A percentile compares a stretch with the other conserved stretches of the same genome.
phyloP scores from a whole-genome alignment of 441 rosid species.

The Populus hybrid region DNA sequence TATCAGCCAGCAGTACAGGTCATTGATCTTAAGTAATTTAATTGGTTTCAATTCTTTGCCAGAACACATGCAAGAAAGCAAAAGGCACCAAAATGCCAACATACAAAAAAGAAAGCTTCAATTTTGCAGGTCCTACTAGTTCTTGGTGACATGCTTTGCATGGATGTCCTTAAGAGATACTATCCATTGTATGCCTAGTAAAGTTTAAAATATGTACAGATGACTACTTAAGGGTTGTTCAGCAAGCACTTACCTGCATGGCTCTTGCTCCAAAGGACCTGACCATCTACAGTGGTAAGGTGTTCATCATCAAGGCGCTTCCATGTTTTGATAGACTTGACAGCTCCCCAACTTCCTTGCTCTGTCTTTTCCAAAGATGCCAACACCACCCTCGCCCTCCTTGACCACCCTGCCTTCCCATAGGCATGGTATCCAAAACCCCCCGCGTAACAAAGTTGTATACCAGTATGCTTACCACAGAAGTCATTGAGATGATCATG shows the following conservation, averaged over 20 bases:
- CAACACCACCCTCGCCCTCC: slow-evolving; percentile 66
- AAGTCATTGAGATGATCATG: slow-evolving; percentile 82
- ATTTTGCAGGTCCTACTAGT: not conserved
- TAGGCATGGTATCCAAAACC: slow-evolving; percentile 90
- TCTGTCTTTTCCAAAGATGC: slow-evolving; percentile 59
- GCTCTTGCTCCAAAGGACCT: slow-evolving; percentile 72
- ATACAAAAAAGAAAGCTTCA: not conserved
- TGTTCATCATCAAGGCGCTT: slow-evolving; percentile 70
- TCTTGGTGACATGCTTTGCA: not conserved
- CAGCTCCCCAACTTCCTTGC: slow-evolving; percentile 59
- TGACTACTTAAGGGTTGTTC: not conserved
- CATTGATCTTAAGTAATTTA: not conserved
- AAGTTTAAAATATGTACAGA: not conserved
- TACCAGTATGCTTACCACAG: slow-evolving; percentile 53
- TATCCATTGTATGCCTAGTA: not conserved
- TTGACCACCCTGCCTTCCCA: slow-evolving; percentile 75
- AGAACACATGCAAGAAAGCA: not conserved
- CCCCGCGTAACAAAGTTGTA: slow-evolving; percentile 78
- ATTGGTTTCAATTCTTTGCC: not conserved
- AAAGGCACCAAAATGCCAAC: not conserved
- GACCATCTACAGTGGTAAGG: slow-evolving; percentile 55
- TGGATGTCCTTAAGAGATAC: not conserved
- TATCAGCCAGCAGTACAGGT: not conserved
- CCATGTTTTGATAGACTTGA: slow-evolving; percentile 74
- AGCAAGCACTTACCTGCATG: slow-evolving; percentile 32